phyloP scores from a whole-genome alignment of 1,139 yeast genomes.

The Suhomyces wounanorum region DNA sequence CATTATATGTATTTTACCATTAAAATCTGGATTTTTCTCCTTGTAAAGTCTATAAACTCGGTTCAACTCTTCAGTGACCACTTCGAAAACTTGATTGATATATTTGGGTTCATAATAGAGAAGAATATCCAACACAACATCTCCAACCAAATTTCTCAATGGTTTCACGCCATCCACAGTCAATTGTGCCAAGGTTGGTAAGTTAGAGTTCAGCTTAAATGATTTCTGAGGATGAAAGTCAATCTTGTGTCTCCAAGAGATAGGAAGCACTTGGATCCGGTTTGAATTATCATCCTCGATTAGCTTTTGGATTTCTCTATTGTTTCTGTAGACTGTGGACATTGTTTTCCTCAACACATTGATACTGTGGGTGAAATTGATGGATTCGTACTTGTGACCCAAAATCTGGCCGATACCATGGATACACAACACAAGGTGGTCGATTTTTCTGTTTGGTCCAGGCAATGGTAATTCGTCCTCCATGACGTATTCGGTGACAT shows the following conservation, averaged over 20 bases:
- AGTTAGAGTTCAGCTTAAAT: constrained; percentile 28
- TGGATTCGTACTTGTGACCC: constrained; percentile 75
- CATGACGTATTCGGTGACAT: constrained; percentile 23
- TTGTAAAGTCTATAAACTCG: constrained; percentile 60
- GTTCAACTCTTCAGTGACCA: constrained; percentile 73
- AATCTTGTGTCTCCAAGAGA: constrained; percentile 74
- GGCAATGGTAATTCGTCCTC: constrained; percentile 2
- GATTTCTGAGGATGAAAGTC: constrained; percentile 56
- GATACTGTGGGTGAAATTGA: constrained; percentile 85
- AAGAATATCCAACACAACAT: constrained; percentile 82
- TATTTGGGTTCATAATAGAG: constrained; percentile 81
- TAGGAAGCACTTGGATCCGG: constrained; percentile 73
- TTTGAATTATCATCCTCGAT: constrained; percentile 46
- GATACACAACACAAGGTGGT: constrained; percentile 79
- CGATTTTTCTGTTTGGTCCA: constrained; percentile 52
- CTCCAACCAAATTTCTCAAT: constrained; percentile 76
- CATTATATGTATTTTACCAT: constrained; percentile 76
- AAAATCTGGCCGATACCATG: constrained; percentile 95
- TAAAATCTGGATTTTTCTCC: constrained; percentile 69
- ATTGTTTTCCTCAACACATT: constrained; percentile 68
- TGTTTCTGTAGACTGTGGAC: constrained; percentile 54
- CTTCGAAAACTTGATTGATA: constrained; percentile 59
- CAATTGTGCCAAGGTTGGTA: constrained; percentile 71
- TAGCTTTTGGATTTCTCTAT: constrained; percentile 42
- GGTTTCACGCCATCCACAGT: constrained; percentile 83